phyloP scores from a whole-genome alignment of 2,329 filamentous ascomycete genomes.

The Neobulgaria alba region DNA sequence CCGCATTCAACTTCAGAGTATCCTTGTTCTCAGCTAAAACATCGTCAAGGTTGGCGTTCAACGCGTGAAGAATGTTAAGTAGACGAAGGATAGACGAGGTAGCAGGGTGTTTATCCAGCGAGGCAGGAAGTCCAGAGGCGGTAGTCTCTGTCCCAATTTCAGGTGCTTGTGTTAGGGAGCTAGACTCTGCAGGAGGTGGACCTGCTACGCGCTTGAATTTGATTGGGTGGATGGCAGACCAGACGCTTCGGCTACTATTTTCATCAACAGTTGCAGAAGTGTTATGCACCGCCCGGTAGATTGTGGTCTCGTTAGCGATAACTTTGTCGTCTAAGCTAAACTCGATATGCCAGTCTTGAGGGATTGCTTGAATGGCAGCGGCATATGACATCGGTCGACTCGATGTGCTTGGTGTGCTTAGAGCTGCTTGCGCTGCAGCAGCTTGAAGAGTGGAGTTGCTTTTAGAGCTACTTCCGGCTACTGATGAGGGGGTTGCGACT shows the following conservation, averaged over 20 bases:
- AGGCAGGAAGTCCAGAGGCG: slow-evolving; percentile 60
- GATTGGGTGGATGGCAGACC: slow-evolving; percentile 84
- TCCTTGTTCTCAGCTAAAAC: slow-evolving; percentile 73
- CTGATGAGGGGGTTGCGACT: slow-evolving; percentile 71
- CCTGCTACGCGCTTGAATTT: slow-evolving; percentile 83
- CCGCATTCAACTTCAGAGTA: slow-evolving; percentile 60
- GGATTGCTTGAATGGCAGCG: slow-evolving; percentile 68
- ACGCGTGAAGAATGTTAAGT: slow-evolving; percentile 80
- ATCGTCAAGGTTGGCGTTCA: slow-evolving; percentile 91
- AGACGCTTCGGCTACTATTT: slow-evolving; percentile 65
- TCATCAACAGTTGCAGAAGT: slow-evolving; percentile 51
- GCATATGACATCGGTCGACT: slow-evolving; percentile 72
- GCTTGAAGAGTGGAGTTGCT: slow-evolving; percentile 32
- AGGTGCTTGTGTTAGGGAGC: slow-evolving; percentile 47
- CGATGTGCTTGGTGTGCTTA: slow-evolving; percentile 38
- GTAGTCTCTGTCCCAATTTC: slow-evolving; percentile 44
- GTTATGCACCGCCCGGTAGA: slow-evolving; percentile 82
- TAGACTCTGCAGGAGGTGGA: slow-evolving; percentile 66
- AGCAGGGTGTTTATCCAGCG: slow-evolving; percentile 72
- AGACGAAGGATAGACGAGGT: slow-evolving; percentile 82
- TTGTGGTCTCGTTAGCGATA: slow-evolving; percentile 85
- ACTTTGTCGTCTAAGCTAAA: slow-evolving; percentile 81
- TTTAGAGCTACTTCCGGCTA: slow-evolving; percentile 37
- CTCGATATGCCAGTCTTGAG: slow-evolving; percentile 95
- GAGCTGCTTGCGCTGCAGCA: slow-evolving; percentile 27